Evolutionary conservation across 306 rosid genomes (phyloP), one percentile per base, ranked within the genome.

Genomic region (Quercus robur): DNA sequence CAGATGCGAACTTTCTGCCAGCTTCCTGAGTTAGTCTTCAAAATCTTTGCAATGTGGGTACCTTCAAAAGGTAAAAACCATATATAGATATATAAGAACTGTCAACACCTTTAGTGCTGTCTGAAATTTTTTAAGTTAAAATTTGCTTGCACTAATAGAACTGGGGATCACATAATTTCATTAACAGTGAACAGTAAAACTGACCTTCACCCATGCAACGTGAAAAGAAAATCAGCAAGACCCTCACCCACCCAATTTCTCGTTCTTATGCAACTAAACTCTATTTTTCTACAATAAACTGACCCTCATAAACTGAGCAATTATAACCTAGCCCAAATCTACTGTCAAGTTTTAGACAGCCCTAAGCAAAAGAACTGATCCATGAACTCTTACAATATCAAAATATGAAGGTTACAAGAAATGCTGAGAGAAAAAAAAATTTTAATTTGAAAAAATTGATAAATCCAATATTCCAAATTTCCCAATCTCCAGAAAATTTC

Each of bases 21-120:
- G 94, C 94, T 87, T 95, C 99, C 80, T 91, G 97, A 56, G 99
- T 95, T 70, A 95, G 92, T 89, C 97, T 93, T 79, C 93, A 84
- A 76, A 96, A 90, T 87, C 44, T 35, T 6, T 93, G 94, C 81
- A 95, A 95, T 67, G 91, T 96, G 68, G 98, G 92, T 76, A 91
- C 85, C 99, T 95, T 78, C 67, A 85, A 81, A 31, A 67, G 73
- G 78, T 71, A 59, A 67, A 71, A 75, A 26, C 4, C 64, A 20
- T 18, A 46, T 46, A 6, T 56, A 64, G 12, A 66, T 44, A 72
- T 80, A 30, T 28, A 10, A 64, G 77, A 78, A 72, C 21, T 54
- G 49, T 77, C 71, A 46, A 73, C 78, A 75, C 77, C 31, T 54
- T 81, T 17, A 58, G 55, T 54, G 76, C 56, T 69, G 73, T 59